Conservation (phyloP, 2,329 filamentous ascomycete genomes). For the Trichoderma sp. region DNA sequence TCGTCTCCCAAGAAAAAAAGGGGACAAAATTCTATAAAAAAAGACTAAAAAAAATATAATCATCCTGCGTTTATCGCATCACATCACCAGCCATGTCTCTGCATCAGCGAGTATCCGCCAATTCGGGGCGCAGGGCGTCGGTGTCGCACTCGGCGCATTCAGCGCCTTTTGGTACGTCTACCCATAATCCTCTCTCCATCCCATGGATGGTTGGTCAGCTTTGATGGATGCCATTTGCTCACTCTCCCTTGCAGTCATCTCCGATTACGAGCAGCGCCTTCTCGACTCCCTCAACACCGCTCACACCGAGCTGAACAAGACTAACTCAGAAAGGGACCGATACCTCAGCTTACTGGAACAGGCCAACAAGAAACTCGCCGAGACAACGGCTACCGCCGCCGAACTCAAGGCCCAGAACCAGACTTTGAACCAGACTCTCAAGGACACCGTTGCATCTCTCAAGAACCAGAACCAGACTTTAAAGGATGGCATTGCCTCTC, state of each 20-base stretch:
- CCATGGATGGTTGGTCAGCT: background rate
- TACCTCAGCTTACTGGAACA: slow-evolving; percentile 31
- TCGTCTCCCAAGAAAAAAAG: background rate
- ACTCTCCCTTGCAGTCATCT: background rate
- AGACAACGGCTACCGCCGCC: slow-evolving; percentile 24
- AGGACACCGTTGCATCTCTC: slow-evolving; percentile 21
- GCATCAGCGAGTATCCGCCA: slow-evolving; percentile 24
- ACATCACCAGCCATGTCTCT: slow-evolving; percentile 21
- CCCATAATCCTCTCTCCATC: slow-evolving; percentile 22
- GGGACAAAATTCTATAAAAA: background rate
- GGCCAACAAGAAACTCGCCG: slow-evolving; percentile 32
- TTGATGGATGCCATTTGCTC: slow-evolving; percentile 7
- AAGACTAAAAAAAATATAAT: background rate
- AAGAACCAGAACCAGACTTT: slow-evolving; percentile 21
- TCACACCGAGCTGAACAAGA: slow-evolving; percentile 29
- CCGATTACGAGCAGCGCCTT: slow-evolving; percentile 23
- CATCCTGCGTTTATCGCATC: slow-evolving; percentile 5
- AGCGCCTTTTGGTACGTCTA: slow-evolving; percentile 18
- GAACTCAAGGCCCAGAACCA: slow-evolving; percentile 24
- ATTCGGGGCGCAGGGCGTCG: slow-evolving; percentile 24
- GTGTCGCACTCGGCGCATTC: slow-evolving; percentile 24
- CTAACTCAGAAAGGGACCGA: slow-evolving; percentile 25
- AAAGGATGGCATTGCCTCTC: slow-evolving; percentile 21
- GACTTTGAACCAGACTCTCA: slow-evolving; percentile 17
- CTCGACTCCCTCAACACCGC: slow-evolving; percentile 25